Base-by-base conservation (phyloP, 2,329 filamentous ascomycete species). In the Juglanconis juglandina region DNA sequence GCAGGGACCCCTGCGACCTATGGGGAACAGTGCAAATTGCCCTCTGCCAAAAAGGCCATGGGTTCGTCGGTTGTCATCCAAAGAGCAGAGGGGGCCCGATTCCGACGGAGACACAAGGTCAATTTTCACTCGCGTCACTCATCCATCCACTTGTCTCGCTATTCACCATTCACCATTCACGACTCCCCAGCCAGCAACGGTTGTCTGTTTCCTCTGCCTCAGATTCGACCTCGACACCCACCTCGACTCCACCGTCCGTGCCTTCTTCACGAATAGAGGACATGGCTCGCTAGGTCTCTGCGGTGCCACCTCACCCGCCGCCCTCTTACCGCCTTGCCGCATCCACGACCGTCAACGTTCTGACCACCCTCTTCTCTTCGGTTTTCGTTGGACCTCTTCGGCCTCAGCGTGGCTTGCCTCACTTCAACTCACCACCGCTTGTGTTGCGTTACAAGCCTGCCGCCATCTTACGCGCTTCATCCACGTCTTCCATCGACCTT, bases 351-450 rank as follows among this genome's bases (percentile, higher is more conserved):
- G 6, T 30, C n/a, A 34, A 42, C 35, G 37, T 48, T 48, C 46
- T 48, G 46, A 48, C 46, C 46, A 48, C 46, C 46, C 24, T 46
- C 14, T 5, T 30, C 13, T 17, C 33, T 33, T 14, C 42, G 30
- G 47, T n/a, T 17, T 44, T 51, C 10, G 13, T n/a, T 50, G 46
- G 52, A 47, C 41, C 8, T 41, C 24, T 9, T 13, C 34, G 39
- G 32, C 49, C 42, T 13, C 35, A 9, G 37, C 53, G 60, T 62
- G 57, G 60, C 57, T 60, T 62, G 53, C 33, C 24, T 37, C 46
- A 37, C 34, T 50, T 41, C 49, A n/a, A 51, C 37, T n/a, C 39
- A 53, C 24, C 13, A 42, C 42, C 17, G 4, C 54, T 34, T 46
- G 48, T 48, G 51, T 41, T 42, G 41, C 34, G 53, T 53, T 53